phyloP scores from a whole-genome alignment of 2,329 filamentous ascomycete genomes.

The Epichloe coenophiala region DNA sequence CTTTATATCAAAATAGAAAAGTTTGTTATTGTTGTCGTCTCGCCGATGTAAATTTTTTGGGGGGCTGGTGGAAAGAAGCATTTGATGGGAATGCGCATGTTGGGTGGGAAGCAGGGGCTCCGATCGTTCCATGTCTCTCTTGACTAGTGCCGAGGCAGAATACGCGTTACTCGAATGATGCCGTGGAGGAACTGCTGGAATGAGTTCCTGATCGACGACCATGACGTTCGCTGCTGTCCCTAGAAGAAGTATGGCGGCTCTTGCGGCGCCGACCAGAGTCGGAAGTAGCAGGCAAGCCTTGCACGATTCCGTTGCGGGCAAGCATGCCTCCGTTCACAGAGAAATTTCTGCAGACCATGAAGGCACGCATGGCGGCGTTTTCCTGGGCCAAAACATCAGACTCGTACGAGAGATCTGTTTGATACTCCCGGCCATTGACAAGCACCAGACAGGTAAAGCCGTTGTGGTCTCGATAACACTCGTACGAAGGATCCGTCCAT shows the following conservation, averaged over 20 bases:
- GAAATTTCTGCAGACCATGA: constrained; percentile 96
- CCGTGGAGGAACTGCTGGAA: constrained; percentile 49
- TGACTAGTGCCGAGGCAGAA: not conserved
- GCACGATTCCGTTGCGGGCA: constrained; percentile 53
- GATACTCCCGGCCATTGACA: constrained; percentile 94
- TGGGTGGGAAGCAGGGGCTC: not conserved
- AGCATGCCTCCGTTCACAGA: constrained; percentile 92
- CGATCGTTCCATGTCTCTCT: constrained; percentile 2
- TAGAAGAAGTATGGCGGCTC: constrained; percentile 37
- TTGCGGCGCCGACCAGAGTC: constrained; percentile 35
- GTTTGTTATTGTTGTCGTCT: not conserved
- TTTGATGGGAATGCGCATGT: not conserved
- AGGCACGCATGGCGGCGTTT: constrained; percentile 88
- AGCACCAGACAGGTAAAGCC: constrained; percentile 84
- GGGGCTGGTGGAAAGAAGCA: not conserved
- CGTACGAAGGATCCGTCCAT: constrained; percentile 85
- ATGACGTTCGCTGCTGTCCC: constrained; percentile 30
- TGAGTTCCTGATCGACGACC: constrained; percentile 41
- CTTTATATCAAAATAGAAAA: constrained; percentile 11
- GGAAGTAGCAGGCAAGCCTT: constrained; percentile 44
- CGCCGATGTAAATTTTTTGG: not conserved
- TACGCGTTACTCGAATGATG: constrained; percentile 38
- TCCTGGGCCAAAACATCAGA: constrained; percentile 76
- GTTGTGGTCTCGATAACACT: constrained; percentile 58
- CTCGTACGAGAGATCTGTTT: constrained; percentile 75